These are phyloP conservation scores for Hortiboletus flavorubellus DNA, from an alignment of 768 basidiomycete species.

Conservation along the genomic window DNA sequence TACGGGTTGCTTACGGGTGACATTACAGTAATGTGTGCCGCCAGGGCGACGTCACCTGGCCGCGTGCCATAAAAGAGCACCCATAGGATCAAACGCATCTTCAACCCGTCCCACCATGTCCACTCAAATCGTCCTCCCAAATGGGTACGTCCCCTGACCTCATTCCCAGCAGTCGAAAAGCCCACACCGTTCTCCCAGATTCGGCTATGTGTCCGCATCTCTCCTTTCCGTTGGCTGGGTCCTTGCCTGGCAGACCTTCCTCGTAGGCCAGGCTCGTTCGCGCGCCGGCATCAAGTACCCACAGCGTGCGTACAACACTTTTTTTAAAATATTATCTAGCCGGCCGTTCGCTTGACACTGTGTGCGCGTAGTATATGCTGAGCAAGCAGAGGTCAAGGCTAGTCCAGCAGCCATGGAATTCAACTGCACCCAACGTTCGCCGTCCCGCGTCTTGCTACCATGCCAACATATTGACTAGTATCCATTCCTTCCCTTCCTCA, in stretches of 20 bases:
- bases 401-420: conserved; percentile 53
- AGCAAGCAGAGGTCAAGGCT: conserved; percentile 53
- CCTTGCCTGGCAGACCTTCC: conserved; percentile 45
- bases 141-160: conserved; percentile 32
- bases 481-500: neutral
- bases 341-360: neutral
- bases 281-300: conserved; percentile 62
- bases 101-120: conserved; percentile 17
- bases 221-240: conserved; percentile 52
- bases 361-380: conserved; percentile 60
- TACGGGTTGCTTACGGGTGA: no score
- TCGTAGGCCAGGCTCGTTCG: conserved; percentile 45
- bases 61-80: neutral
- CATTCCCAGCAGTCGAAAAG: no score
- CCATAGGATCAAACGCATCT: neutral
- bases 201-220: conserved; percentile 54
- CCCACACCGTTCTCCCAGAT: conserved; percentile 33
- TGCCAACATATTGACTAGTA: neutral
- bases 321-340: no score
- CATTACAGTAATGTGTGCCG: no score
- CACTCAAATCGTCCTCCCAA: conserved; percentile 32
- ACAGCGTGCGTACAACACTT: conserved; percentile 43
- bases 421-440: conserved; percentile 71
- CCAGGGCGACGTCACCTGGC: no score
- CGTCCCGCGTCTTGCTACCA: neutral